Base-by-base conservation (phyloP, 768 basidiomycete species). In the Ephemerocybe angulata region DNA sequence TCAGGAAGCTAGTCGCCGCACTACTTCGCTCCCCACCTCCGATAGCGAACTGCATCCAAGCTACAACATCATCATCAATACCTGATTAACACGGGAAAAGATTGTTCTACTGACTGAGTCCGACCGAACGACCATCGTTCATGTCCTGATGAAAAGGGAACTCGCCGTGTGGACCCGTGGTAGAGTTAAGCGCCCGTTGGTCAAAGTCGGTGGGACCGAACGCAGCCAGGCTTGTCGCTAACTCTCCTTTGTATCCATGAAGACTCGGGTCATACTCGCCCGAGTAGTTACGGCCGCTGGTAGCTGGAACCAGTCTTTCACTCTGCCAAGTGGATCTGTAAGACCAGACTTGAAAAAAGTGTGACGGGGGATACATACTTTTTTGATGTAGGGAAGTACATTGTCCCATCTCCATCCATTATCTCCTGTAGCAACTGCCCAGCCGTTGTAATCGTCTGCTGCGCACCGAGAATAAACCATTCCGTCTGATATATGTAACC, bases 101-200 rank as follows among this genome's bases (percentile, higher is more conserved):
- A 47, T 15, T 35, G 25, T 12, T 17, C 11, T 10, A 47, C 44
- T 46, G 8, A 48, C 53, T 22, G 7, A 54, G 25, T 4, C 53
- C 53, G 30, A 24, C n/a, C 4, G 50, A 8, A 2, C 35, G 25
- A 12, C 50, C 50, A 40, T 24, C 21, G 25, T 52, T 52, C 4
- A 37, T 52, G 58, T 77, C 76, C 15, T 62, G 21, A 41, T 73
- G 72, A 61, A 65, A 77, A 0, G 70, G 66, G 53, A 75, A 80
- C 33, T 70, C 65, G 1, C n/a, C n/a, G n/a, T 41, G 48, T 0
- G 53, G 37, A 1, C 70, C 50, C 48, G 71, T 58, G 17, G 58
- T 25, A 0, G 68, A 66, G 1, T 71, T 65, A 13, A 60, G 12
- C 71, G 51, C 28, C 69, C 64, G 1, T 50, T 57, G n/a, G 58